These are phyloP conservation scores for Globisporangium megalacanthum DNA, from an alignment of 352 stramenopile genomes.

Conservation along the genomic window DNA sequence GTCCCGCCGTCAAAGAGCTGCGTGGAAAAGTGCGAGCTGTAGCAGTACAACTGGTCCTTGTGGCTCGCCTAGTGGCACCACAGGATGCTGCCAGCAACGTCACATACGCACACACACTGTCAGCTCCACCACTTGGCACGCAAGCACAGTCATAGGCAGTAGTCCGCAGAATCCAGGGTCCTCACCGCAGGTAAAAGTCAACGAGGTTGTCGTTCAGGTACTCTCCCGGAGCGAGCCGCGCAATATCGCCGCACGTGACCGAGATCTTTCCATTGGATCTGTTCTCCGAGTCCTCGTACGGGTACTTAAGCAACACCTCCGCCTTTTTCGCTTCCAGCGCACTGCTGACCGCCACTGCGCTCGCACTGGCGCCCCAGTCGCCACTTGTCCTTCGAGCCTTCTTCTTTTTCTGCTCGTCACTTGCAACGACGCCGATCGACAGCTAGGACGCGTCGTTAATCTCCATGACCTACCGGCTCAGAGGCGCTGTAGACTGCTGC, in stretches of 20 bases:
- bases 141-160: too few species aligned
- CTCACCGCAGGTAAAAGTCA: slow-evolving; percentile 89
- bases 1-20: slow-evolving; percentile 61
- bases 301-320: slow-evolving; percentile 43
- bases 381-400: too few species aligned
- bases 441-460: slow-evolving; percentile 10
- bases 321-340: slow-evolving; percentile 22
- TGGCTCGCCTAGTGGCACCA: slow-evolving; percentile 63
- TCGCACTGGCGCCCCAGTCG: background rate
- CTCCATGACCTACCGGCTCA: slow-evolving; percentile 4
- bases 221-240: slow-evolving; percentile 82
- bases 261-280: slow-evolving; percentile 42
- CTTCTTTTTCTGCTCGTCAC: background rate
- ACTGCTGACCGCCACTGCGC: too few species aligned
- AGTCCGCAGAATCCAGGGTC: too few species aligned
- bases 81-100: slow-evolving; percentile 46
- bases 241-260: slow-evolving; percentile 83
- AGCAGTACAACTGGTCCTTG: too few species aligned
- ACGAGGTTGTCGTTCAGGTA: slow-evolving; percentile 94
- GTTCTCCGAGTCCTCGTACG: slow-evolving; percentile 46
- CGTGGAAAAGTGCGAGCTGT: slow-evolving; percentile 95
- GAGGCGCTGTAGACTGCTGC: background rate
- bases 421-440: background rate
- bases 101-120: background rate
- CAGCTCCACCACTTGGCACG: background rate